These are phyloP conservation scores for Venturia effusa DNA, from an alignment of 2,329 filamentous ascomycete species.

Conservation along the genomic window DNA sequence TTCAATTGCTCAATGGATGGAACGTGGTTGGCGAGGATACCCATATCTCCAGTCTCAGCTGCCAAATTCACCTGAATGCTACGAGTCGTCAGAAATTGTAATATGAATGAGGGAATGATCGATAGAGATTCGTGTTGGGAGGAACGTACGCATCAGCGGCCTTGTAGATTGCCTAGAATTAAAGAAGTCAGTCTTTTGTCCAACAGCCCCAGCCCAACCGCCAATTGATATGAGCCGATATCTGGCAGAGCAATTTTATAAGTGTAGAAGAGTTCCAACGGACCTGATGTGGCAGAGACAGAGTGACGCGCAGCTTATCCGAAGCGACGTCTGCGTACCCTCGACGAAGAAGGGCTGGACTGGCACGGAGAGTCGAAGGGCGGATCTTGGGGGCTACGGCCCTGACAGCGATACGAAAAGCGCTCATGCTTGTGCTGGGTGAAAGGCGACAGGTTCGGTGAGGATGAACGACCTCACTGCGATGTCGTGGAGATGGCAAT, in stretches of 20 bases:
- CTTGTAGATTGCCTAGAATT: conserved; percentile 54
- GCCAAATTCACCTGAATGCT: conserved; percentile 98
- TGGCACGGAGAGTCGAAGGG: conserved; percentile 61
- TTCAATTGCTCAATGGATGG: conserved; percentile 98
- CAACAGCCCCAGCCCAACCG: conserved; percentile 7
- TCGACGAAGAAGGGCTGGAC: conserved; percentile 54
- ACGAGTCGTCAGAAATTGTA: conserved; percentile 23
- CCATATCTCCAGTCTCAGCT: conserved; percentile 97
- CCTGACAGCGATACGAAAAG: conserved; percentile 74
- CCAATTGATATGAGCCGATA: background rate
- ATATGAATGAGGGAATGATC: conserved; percentile 17
- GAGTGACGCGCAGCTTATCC: conserved; percentile 83
- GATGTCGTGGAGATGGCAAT: conserved; percentile 7
- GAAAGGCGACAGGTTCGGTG: conserved; percentile 1
- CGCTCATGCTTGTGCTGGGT: conserved; percentile 58
- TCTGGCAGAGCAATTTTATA: background rate
- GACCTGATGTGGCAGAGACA: conserved; percentile 98
- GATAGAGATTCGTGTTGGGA: conserved; percentile 12
- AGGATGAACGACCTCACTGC: background rate
- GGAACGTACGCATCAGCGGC: conserved; percentile 57
- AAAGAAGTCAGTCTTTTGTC: conserved; percentile 18
- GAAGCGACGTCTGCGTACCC: conserved; percentile 59
- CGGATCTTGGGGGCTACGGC: conserved; percentile 68
- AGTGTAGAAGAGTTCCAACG: conserved; percentile 23
- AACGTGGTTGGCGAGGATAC: conserved; percentile 97